Conservation (phyloP, 345 rosid species). For the Ricinus communis region DNA sequence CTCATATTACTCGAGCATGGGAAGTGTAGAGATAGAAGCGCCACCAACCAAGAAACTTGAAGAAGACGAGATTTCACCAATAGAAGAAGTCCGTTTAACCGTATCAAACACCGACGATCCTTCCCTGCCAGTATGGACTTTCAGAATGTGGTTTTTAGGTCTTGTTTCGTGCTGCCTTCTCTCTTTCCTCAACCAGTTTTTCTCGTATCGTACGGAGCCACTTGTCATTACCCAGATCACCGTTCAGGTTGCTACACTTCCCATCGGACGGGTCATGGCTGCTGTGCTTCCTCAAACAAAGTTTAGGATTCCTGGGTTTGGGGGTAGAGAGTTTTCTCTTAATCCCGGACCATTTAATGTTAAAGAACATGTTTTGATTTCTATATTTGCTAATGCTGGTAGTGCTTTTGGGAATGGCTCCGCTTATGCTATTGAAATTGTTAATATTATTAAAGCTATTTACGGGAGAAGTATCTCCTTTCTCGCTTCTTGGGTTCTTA, state of each 20-base stretch:
- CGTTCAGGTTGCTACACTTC: conserved; percentile 23
- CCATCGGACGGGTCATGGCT: conserved; percentile 18
- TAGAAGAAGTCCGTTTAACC: conserved; percentile 75
- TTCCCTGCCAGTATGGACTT: conserved; percentile 77
- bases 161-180: conserved; percentile 62
- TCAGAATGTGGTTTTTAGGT: conserved; percentile 84
- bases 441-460: conserved; percentile 36
- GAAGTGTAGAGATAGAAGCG: not conserved
- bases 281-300: not conserved
- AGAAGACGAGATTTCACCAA: conserved; percentile 46
- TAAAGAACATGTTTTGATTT: conserved; percentile 37
- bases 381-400: conserved; percentile 20
- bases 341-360: conserved; percentile 19
- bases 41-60: conserved; percentile 19
- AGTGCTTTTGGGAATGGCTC: conserved; percentile 13
- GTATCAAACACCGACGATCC: conserved; percentile 75
- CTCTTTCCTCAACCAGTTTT: conserved; percentile 22
- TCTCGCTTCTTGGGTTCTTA: conserved; percentile 37
- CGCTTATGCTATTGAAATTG: conserved; percentile 44
- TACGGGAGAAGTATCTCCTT: conserved; percentile 31
- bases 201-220: conserved; percentile 24
- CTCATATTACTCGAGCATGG: not conserved
- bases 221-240: conserved; percentile 54
- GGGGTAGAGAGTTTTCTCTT: not conserved
- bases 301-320: conserved; percentile 9